Conservation (phyloP, 2,329 filamentous ascomycete genomes). For the Plectosphaerella plurivora region DNA sequence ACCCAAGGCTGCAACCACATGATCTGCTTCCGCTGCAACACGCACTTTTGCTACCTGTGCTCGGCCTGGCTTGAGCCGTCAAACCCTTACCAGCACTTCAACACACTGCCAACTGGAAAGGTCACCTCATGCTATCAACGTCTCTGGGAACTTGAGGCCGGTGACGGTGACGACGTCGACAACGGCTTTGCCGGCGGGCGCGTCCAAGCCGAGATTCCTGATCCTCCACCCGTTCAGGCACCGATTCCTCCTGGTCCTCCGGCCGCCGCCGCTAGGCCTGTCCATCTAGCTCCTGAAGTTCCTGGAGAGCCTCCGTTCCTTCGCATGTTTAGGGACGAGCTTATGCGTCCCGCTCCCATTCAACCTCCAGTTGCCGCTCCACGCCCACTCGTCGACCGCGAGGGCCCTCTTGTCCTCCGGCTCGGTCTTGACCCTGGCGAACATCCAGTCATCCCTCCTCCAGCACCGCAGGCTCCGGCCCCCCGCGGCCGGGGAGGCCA, state of each 20-base stretch:
- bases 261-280: background rate
- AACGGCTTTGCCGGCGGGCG: conserved; percentile 36
- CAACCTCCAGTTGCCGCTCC: conserved; percentile 1
- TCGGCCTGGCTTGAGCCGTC: conserved; percentile 75
- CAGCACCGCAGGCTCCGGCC: conserved; percentile 20
- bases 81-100: conserved; percentile 90
- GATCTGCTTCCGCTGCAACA: conserved; percentile 83
- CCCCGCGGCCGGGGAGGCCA: conserved; percentile 16
- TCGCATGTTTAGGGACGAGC: too few relatives aligned
- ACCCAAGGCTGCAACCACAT: conserved; percentile 95
- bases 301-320: too few relatives aligned
- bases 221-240: too few relatives aligned
- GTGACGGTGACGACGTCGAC: conserved; percentile 59
- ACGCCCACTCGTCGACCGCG: conserved; percentile 38
- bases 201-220: background rate
- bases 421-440: conserved; percentile 38
- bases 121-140: conserved; percentile 72
- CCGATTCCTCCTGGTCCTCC: too few relatives aligned
- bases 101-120: conserved; percentile 49
- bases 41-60: conserved; percentile 95
- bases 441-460: conserved; percentile 21
- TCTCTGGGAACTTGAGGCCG: conserved; percentile 84
- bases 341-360: background rate
- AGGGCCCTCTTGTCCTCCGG: conserved; percentile 53
- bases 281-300: too few relatives aligned